Evolutionary conservation across 805 yeast genomes (phyloP).

Genomic region (Dipodascopsis uninucleata): DNA sequence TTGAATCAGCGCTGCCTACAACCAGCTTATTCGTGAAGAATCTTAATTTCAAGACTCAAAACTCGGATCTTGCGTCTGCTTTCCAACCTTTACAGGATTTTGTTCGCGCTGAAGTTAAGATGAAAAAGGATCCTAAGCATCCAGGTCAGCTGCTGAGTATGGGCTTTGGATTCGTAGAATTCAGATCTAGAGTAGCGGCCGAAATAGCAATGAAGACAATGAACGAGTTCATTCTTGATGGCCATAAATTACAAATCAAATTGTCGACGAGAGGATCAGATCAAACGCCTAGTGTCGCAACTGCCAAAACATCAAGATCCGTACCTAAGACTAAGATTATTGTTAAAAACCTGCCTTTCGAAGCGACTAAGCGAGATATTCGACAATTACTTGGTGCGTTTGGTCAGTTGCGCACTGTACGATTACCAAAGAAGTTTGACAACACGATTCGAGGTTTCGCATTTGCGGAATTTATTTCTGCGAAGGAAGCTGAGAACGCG

Average conservation of each 20-base stretch:
- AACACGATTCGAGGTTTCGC: slow-evolving; percentile 96
- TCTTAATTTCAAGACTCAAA: slow-evolving; percentile 77
- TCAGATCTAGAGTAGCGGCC: slow-evolving; percentile 74
- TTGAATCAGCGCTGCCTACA: slow-evolving; percentile 48
- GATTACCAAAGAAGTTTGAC: slow-evolving; percentile 95
- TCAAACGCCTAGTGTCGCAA: slow-evolving; percentile 19
- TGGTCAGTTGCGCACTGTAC: slow-evolving; percentile 89
- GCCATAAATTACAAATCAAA: slow-evolving; percentile 86
- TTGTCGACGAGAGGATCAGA: slow-evolving; percentile 67
- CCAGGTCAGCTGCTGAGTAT: slow-evolving; percentile 69
- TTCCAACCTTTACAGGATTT: slow-evolving; percentile 78
- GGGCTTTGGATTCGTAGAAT: slow-evolving; percentile 98
- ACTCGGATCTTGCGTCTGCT: slow-evolving; percentile 50
- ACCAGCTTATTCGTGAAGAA: slow-evolving; percentile 89
- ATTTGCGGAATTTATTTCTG: slow-evolving; percentile 82
- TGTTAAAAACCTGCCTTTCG: slow-evolving; percentile 96
- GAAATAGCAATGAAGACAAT: slow-evolving; percentile 64
- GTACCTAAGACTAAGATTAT: slow-evolving; percentile 64
- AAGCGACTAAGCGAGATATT: slow-evolving; percentile 89
- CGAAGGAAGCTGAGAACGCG: slow-evolving; percentile 87
- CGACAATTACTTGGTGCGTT: slow-evolving; percentile 88
- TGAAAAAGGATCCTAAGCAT: slow-evolving; percentile 80
- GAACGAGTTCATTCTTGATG: slow-evolving; percentile 78
- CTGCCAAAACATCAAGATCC: slow-evolving; percentile 30
- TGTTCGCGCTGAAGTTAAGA: slow-evolving; percentile 74